A percentile compares a stretch with the other conserved stretches of the same genome.
Conservation (phyloP, 139 green algal genomes). For the Volvox reticuliferus region DNA sequence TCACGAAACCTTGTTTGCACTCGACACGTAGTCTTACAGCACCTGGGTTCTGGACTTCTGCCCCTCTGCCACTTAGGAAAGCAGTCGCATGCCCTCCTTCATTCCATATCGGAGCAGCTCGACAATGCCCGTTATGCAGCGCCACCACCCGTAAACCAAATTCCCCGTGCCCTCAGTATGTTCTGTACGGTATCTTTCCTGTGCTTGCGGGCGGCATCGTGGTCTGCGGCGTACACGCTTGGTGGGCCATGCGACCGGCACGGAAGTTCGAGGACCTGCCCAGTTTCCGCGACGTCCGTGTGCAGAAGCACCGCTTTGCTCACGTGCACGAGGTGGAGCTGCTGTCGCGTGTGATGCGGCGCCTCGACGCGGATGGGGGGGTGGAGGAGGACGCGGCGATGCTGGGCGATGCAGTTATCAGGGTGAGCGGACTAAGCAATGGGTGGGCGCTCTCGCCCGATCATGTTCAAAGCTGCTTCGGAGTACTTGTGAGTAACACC, state of each 20-base stretch:
- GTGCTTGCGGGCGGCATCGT: background rate
- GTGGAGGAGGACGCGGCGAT: conserved; percentile 36
- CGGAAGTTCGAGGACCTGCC: background rate
- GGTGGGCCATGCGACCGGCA: conserved; percentile 27
- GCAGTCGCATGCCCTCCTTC: too few species aligned
- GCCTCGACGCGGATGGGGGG: conserved; percentile 28
- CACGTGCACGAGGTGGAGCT: conserved; percentile 33
- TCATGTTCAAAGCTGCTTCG: too few species aligned
- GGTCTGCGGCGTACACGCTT: background rate
- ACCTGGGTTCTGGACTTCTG: too few species aligned
- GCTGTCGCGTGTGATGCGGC: conserved; percentile 44
- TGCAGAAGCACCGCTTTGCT: conserved; percentile 5
- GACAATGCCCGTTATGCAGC: background rate
- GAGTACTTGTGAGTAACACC: too few species aligned
- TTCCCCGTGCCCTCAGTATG: conserved; percentile 11
- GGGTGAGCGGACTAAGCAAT: background rate
- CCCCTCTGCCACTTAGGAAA: too few species aligned
- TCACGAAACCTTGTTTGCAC: too few species aligned
- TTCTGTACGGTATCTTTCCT: conserved; percentile 47
- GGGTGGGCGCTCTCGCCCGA: too few species aligned
- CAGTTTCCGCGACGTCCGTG: background rate
- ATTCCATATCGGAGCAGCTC: too few species aligned
- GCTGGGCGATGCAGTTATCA: conserved; percentile 44
- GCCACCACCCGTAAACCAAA: background rate
- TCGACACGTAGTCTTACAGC: too few species aligned